These are phyloP conservation scores for Pelargonium fulgidum DNA, from an alignment of 441 rosid species.

Conservation along the genomic window DNA sequence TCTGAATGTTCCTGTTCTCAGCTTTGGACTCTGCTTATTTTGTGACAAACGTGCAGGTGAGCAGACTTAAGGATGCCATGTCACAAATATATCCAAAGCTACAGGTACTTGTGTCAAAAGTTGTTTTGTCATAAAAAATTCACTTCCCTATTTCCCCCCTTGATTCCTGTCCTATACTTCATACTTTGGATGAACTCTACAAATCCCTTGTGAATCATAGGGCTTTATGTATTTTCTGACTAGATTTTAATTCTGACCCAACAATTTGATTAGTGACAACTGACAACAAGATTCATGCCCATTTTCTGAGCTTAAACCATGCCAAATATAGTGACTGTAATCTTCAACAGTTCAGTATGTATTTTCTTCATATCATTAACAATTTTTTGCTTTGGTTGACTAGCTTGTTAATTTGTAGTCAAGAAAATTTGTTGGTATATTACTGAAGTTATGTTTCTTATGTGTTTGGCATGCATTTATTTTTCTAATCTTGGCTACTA, in stretches of 20 bases:
- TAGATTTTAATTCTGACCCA: too few species aligned
- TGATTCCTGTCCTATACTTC: background rate
- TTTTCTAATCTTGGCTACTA: background rate
- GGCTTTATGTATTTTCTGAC: too few species aligned
- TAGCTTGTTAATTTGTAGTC: background rate
- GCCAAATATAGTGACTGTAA: background rate
- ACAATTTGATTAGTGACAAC: too few species aligned
- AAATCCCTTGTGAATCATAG: too few species aligned
- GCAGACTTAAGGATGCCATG: constrained; percentile 80
- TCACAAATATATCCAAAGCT: constrained; percentile 72
- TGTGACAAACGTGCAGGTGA: constrained; percentile 44
- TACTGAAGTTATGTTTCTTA: background rate
- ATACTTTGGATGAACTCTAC: background rate
- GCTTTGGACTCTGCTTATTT: constrained; percentile 12
- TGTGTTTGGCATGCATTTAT: background rate
- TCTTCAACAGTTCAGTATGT: background rate
- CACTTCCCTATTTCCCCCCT: background rate
- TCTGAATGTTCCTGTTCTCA: constrained; percentile 8
- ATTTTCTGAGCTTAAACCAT: background rate
- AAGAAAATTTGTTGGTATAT: background rate
- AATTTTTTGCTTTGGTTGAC: background rate
- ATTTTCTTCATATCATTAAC: background rate
- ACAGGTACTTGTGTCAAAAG: constrained; percentile 43
- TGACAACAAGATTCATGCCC: background rate
- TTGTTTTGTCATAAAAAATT: background rate